These are phyloP conservation scores for Rhododendron mucronatum DNA, from an alignment of 148 eudicot species.

Conservation along the genomic window DNA sequence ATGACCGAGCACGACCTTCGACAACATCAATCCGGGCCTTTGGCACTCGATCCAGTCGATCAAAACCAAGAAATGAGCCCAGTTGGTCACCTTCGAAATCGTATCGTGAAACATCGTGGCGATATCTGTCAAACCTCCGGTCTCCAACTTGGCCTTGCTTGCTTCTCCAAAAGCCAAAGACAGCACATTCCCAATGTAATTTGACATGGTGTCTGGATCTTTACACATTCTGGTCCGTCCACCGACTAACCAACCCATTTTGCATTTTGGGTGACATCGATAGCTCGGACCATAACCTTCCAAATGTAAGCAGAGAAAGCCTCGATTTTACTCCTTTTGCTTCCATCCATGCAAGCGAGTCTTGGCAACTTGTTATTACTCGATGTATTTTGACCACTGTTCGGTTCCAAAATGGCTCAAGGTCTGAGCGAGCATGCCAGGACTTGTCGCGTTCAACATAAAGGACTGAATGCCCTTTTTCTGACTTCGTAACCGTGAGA, in stretches of 20 bases:
- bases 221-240: conserved; percentile 23
- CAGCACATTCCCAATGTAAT: conserved; percentile 30
- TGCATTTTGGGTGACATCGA: conserved; percentile 15
- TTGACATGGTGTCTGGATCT: conserved; percentile 20
- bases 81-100: conserved; percentile 1
- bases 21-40: conserved; percentile 30
- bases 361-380: conserved; percentile 11
- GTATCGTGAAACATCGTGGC: conserved; percentile 21
- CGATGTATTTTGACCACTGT: too few relatives aligned
- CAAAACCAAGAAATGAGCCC: conserved; percentile 26
- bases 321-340: conserved; percentile 29
- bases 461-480: too few relatives aligned
- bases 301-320: conserved; percentile 36
- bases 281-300: conserved; percentile 24
- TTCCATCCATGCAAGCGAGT: conserved; percentile 17
- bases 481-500: too few relatives aligned
- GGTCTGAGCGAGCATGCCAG: too few relatives aligned
- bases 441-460: too few relatives aligned
- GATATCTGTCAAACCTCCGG: conserved; percentile 14
- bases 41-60: conserved; percentile 38
- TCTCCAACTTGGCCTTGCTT: conserved; percentile 8
- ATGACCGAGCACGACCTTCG: conserved; percentile 25
- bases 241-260: conserved; percentile 34
- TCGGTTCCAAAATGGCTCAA: too few relatives aligned
- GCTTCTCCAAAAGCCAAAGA: conserved; percentile 27